phyloP scores from a whole-genome alignment of 345 rosid genomes.

The Populus ilicifolia region DNA sequence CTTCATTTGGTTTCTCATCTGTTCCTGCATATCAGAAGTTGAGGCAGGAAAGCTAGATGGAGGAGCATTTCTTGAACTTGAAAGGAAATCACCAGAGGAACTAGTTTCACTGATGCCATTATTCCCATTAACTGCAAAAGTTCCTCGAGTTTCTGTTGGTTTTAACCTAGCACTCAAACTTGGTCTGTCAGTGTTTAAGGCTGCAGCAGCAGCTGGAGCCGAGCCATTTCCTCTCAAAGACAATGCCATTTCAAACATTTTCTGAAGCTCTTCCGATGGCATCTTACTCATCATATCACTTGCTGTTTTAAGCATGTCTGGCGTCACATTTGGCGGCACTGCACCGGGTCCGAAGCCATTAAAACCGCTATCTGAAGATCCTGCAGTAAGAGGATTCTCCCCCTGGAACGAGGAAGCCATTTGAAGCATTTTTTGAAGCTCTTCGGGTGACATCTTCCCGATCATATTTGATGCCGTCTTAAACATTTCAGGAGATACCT shows the following conservation, averaged over 20 bases:
- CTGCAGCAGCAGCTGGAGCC: conserved; percentile 30
- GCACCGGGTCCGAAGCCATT: conserved; percentile 41
- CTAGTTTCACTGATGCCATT: conserved; percentile 45
- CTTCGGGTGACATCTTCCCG: conserved; percentile 82
- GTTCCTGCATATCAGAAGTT: conserved; percentile 74
- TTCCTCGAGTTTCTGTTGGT: conserved; percentile 29
- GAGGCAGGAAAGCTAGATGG: conserved; percentile 54
- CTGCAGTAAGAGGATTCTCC: conserved; percentile 37
- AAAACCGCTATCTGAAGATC: conserved; percentile 29
- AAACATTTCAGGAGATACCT: conserved; percentile 76
- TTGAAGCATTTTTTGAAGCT: conserved; percentile 79
- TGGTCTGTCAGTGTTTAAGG: conserved; percentile 14
- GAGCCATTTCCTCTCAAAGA: conserved; percentile 44
- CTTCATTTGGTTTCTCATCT: conserved; percentile 88
- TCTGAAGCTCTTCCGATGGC: conserved; percentile 73
- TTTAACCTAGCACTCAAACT: conserved; percentile 25
- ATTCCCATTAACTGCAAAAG: conserved; percentile 27
- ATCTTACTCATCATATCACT: conserved; percentile 78
- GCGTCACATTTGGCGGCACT: conserved; percentile 48
- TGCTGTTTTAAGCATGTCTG: conserved; percentile 82
- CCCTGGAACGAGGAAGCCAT: conserved; percentile 73
- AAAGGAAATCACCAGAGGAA: conserved; percentile 37
- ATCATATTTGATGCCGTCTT: conserved; percentile 82
- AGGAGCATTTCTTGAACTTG: conserved; percentile 38
- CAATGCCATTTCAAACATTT: conserved; percentile 83